Base-by-base conservation (phyloP, 371 early-diverging fungal species). In the Saksenaea vasiformis region DNA sequence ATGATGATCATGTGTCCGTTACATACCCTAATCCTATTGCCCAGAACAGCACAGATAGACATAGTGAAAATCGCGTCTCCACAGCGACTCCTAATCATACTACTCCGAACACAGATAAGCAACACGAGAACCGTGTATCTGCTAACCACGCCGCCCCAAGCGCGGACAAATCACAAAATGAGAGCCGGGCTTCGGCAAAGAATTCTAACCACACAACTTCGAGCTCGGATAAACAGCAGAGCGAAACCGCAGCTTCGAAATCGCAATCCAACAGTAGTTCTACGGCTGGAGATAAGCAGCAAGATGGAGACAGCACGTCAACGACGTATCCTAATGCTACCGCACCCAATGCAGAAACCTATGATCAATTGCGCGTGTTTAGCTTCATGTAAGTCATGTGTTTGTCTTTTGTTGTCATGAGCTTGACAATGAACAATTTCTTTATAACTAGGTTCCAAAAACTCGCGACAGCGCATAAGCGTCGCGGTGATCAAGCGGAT, bases 391-490 rank as follows among this genome's bases (percentile, higher is more conserved):
- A 66, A 58, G 73, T 72, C 0, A 22, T 5, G 37, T 24, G 15
- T 9, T 39, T 58, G 1, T 22, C 5, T 43, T 27, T 15, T 9
- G 31, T 31, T 31, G 31, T 31, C 4, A 7, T 31, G 31, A 31
- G 2, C 31, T 10, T 53, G 34, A 31, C 37, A 54, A 39, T 1
- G 13, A 35, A 57, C 51, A 39, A 17, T 34, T 39, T 58, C 31
- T 54, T 17, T 56, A 34, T 27, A 24, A 26, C 36, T 37, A 78
- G 75, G 76, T 79, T 79, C 36, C 63, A 43, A 10, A 68, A 71
- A 28, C 44, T 79, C n/a, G 79, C 79, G 0, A 66, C 65, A 38
- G 69, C 72, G 0, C 65, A 76, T 26, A 79, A 79, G 41, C 62
- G 66, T 57, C 67, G 76, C 51, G 79, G 74, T 3, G 79, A 79